Evolutionary conservation across 1,139 yeast genomes (phyloP), one percentile per base, ranked within the genome.

Genomic region (Debaryomyces coudertii): DNA sequence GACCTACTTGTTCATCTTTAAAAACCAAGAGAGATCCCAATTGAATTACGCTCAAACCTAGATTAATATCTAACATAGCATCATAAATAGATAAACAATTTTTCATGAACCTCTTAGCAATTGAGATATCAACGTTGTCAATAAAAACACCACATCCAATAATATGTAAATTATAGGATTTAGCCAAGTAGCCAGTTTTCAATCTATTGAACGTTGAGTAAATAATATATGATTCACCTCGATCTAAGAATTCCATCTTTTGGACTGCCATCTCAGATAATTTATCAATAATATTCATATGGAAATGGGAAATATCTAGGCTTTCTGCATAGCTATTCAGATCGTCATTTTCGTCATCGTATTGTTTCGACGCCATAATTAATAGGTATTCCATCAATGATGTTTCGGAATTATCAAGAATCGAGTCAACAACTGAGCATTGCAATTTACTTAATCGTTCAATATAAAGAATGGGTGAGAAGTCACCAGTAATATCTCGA

Each of bases 21-120:
- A 67, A 71, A 15, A 79, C 80, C 43, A 83, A 66, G 43, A 82
- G 65, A 0, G 85, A 71, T 5, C 85, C 86, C 45, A 82, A 65
- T 53, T 82, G 79, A 51, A 81, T 70, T 1, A 79, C 75, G 22
- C 76, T 66, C 9, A 76, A 63, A 1, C 84, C 79, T 43, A 83
- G 66, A 49, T 72, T 74, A 5, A 66, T 61, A 51, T 71, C 79
- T 47, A 77, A 66, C 71, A 77, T 68, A 2, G 68, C 71, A 45
- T 71, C 71, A 42, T 65, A 69, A 49, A 73, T 71, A 20, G 71
- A 67, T 50, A 69, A 69, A 62, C 69, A 68, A 31, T 67, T 65
- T 47, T 65, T 70, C 55, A 75, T 73, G 18, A 72, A 60, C 23
- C 61, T 60, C 47, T 62, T 64, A 30, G 73, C 68, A 12, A 63